Evolutionary conservation across 441 rosid genomes (phyloP).

Genomic region (Aleurites moluccanus): DNA sequence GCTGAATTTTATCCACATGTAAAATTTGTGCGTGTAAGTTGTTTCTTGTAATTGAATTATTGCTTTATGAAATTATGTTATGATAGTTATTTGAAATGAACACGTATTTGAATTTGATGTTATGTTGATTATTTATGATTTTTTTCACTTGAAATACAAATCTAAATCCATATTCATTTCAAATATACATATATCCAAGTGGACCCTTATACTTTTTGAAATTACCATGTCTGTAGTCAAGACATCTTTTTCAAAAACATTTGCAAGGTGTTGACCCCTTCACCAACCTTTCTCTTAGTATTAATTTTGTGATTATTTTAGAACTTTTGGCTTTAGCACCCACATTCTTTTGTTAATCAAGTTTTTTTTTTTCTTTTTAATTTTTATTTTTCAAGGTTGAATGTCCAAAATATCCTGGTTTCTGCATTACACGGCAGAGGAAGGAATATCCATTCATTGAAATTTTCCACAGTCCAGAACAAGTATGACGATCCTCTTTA

Average conservation of each 20-base stretch:
- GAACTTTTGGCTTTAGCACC: not conserved
- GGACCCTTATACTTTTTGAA: not conserved
- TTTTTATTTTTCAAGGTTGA: slow-evolving; percentile 97
- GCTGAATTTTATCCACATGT: slow-evolving; percentile 83
- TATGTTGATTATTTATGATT: too few relatives aligned
- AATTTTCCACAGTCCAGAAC: slow-evolving; percentile 84
- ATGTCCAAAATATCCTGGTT: slow-evolving; percentile 97
- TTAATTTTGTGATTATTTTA: not conserved
- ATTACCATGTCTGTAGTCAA: not conserved
- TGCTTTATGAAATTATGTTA: not conserved
- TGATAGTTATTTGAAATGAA: too few relatives aligned
- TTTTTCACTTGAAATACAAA: too few relatives aligned
- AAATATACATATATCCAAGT: too few relatives aligned
- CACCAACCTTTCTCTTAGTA: too few relatives aligned
- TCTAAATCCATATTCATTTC: too few relatives aligned
- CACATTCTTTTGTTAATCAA: slow-evolving; percentile 6
- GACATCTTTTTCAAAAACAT: not conserved
- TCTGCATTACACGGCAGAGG: slow-evolving; percentile 80
- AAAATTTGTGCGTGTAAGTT: slow-evolving; percentile 74
- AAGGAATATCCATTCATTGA: slow-evolving; percentile 94
- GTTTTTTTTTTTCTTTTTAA: slow-evolving; percentile 18
- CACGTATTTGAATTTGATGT: too few relatives aligned
- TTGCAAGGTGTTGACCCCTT: not conserved
- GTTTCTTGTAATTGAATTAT: slow-evolving; percentile 14
- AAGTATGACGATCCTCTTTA: slow-evolving; percentile 38